Percentiles rank a stretch among this genome's conserved stretches.
phyloP scores from a whole-genome alignment of 148 eudicot species.

The Amaranthus hypochondriacus region DNA sequence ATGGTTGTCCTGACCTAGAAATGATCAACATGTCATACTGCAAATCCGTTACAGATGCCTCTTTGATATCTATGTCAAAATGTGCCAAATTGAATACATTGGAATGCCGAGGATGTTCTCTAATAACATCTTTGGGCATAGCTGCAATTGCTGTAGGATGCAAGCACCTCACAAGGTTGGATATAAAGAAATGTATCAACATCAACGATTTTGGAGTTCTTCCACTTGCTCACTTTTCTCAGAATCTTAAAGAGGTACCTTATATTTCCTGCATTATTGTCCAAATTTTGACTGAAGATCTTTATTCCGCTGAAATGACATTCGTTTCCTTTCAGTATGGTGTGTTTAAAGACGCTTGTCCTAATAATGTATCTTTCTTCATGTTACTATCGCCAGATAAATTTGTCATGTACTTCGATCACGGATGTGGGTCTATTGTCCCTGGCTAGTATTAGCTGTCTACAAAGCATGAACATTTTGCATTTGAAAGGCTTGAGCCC shows the following conservation, averaged over 20 bases:
- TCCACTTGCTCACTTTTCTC: constrained; percentile 81
- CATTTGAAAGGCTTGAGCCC: constrained; percentile 72
- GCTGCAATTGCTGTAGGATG: constrained; percentile 81
- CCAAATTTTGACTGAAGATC: background rate
- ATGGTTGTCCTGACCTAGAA: constrained; percentile 66
- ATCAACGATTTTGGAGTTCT: constrained; percentile 78
- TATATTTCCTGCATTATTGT: constrained; percentile 1
- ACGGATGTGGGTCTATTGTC: constrained; percentile 78
- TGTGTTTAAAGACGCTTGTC: background rate
- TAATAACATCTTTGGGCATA: constrained; percentile 66
- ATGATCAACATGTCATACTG: constrained; percentile 78
- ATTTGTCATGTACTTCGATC: constrained; percentile 72
- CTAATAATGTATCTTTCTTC: background rate
- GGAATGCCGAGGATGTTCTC: constrained; percentile 86
- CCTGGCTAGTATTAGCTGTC: constrained; percentile 73
- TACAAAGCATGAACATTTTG: constrained; percentile 68
- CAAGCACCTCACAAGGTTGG: constrained; percentile 68
- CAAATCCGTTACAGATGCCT: constrained; percentile 51
- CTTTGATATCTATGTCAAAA: constrained; percentile 67
- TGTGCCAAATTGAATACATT: constrained; percentile 66
- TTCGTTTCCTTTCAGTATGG: background rate
- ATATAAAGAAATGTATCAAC: constrained; percentile 80
- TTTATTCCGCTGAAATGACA: background rate
- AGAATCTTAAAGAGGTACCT: constrained; percentile 75
- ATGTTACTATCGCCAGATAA: constrained; percentile 41